Evolutionary conservation across 1,284 basidiomycete genomes (phyloP).

Genomic region (Puccinia hordei): DNA sequence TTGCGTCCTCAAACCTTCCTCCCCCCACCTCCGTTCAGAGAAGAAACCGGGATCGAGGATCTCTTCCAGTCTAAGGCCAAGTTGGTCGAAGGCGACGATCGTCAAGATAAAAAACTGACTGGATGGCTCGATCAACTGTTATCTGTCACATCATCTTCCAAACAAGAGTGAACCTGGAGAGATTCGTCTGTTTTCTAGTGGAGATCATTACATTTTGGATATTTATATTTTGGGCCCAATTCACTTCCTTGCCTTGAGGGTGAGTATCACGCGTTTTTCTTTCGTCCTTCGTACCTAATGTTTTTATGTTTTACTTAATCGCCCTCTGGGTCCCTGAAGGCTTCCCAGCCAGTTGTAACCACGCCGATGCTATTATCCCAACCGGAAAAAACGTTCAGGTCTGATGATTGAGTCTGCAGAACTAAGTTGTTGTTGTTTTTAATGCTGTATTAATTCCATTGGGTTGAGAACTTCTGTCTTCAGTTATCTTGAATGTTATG

Average conservation of each 20-base stretch:
- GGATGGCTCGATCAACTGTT: constrained; percentile 17
- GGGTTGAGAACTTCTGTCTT: neutral
- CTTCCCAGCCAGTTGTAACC: too few species aligned
- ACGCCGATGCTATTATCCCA: too few species aligned
- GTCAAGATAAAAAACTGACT: neutral
- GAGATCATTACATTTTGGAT: neutral
- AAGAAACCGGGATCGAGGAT: constrained; percentile 49
- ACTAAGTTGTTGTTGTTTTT: too few species aligned
- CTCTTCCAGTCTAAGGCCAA: constrained; percentile 28
- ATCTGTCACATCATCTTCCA: neutral
- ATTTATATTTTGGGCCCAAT: neutral
- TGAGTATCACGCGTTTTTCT: too few species aligned
- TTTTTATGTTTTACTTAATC: too few species aligned
- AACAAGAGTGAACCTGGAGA: neutral
- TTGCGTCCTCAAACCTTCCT: constrained; percentile 48
- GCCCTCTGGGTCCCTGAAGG: too few species aligned
- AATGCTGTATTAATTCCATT: neutral
- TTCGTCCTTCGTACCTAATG: too few species aligned
- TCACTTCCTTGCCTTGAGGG: too few species aligned
- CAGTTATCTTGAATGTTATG: too few species aligned
- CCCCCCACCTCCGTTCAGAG: constrained; percentile 27
- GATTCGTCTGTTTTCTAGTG: neutral
- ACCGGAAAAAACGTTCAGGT: too few species aligned
- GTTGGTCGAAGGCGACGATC: neutral
- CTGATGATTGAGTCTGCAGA: too few species aligned